Conservation (phyloP, 2,329 filamentous ascomycete genomes). For the Neonectria sp. region DNA sequence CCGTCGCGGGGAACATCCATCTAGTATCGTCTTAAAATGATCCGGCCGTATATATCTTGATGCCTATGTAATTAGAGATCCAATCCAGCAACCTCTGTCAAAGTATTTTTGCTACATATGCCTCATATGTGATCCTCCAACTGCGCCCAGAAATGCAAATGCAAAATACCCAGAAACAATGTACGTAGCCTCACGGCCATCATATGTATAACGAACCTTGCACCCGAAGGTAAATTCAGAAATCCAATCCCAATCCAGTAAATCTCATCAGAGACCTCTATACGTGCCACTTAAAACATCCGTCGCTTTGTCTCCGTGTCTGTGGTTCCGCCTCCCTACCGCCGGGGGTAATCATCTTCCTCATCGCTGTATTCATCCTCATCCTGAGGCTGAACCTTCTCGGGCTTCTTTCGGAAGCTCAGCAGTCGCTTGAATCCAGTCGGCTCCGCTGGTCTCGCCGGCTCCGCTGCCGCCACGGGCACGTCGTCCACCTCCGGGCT, state of each 20-base stretch:
- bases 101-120: conserved; percentile 1
- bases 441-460: conserved; percentile 45
- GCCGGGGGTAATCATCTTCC: conserved; percentile 33
- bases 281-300: neutral
- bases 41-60: neutral
- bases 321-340: conserved; percentile 23
- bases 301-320: neutral
- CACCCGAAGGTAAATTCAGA: neutral
- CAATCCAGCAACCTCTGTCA: neutral
- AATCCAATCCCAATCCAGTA: neutral
- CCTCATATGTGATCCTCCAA: neutral
- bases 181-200: neutral
- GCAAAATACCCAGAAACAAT: conserved; percentile 11
- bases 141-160: conserved; percentile 1
- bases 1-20: neutral
- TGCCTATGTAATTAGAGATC: neutral
- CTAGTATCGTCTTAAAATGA: neutral
- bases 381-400: conserved; percentile 34
- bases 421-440: conserved; percentile 62
- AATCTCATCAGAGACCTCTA: neutral
- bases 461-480: conserved; percentile 15
- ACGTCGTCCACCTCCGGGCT: conserved; percentile 57
- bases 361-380: conserved; percentile 48
- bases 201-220: neutral
- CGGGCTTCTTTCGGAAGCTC: conserved; percentile 59